Conservation (phyloP, 257 asterid genomes). For the Solanum chilense region DNA sequence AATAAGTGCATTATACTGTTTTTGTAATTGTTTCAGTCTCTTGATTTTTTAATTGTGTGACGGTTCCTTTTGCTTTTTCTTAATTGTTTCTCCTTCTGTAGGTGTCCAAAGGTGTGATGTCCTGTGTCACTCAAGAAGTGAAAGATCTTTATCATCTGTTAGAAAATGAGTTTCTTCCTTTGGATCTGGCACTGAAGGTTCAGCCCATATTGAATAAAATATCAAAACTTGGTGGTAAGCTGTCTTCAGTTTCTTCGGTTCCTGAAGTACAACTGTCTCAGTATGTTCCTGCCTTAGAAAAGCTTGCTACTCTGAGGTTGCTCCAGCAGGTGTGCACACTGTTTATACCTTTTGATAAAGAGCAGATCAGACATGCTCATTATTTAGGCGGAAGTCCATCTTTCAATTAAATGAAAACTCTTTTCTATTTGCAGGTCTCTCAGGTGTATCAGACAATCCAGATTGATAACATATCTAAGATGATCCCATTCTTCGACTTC, state of each 20-base stretch:
- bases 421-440: conserved; percentile 48
- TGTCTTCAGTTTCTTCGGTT: conserved; percentile 62
- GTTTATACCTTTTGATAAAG: background rate
- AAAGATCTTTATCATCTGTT: conserved; percentile 62
- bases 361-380: background rate
- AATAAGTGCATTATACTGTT: background rate
- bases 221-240: conserved; percentile 73
- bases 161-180: conserved; percentile 66
- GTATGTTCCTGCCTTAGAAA: conserved; percentile 67
- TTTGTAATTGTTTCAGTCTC: background rate
- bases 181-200: conserved; percentile 63
- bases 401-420: background rate
- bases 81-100: conserved; percentile 9
- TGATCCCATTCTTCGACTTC: conserved; percentile 69
- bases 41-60: background rate
- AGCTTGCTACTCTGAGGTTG: conserved; percentile 75
- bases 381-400: background rate
- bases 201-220: conserved; percentile 55
- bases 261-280: conserved; percentile 59
- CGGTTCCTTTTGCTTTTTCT: background rate
- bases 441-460: conserved; percentile 76
- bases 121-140: conserved; percentile 81
- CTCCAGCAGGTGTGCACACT: conserved; percentile 56
- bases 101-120: conserved; percentile 87
- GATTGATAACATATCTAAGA: conserved; percentile 52